Evolutionary conservation across 2,329 filamentous ascomycete genomes (phyloP), one percentile per base, ranked within the genome.

Genomic region (Phoma sp.): DNA sequence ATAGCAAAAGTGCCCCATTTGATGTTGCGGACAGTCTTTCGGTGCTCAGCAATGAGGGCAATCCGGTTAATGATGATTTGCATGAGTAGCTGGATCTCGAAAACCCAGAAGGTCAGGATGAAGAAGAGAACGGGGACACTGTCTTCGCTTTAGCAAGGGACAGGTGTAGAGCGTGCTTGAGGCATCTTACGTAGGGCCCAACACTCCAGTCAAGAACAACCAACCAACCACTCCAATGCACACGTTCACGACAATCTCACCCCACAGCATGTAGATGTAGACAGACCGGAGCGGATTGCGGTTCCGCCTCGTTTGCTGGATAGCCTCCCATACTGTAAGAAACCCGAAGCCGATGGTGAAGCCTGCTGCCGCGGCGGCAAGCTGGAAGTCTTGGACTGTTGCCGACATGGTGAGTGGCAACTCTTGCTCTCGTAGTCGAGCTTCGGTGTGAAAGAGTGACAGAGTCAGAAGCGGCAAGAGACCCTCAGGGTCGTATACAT

Each of bases 21-120:
- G 25, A 84, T 58, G 11, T 61, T 68, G 0, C 45, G 24, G 6
- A 79, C 74, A 2, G 74, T 76, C 0, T 61, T 66, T 23, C 69
- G 70, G 38, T 77, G 69, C 11, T 79, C 75, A 10, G 78, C 74
- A 32, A 84, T 78, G 35, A 84, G 75, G 0, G 77, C 74, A 22
- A 83, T 79, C 47, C 82, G 77, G 59, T 83, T 84, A 65, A 83
- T 79, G 58, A 84, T 82, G 41, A 84, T 83, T 59, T 83, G 81
- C 70, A 83, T 77, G 1, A 83, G 61, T 1, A 82, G 69, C 55
- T 83, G 82, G 11, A 83, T 77, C 35, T 73, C 55, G 25, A 70
- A 69, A 1, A 70, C 66, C 70, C 70, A 73, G 35, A 64, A 66
- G 39, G 70, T 52, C 4, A 73, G 58, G 42, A 72, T 70, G 49